A percentile compares a stretch with the other conserved stretches of the same genome.
Evolutionary conservation across 2,329 filamentous ascomycete species (phyloP).

Genomic region (Furcasterigmium furcatum): DNA sequence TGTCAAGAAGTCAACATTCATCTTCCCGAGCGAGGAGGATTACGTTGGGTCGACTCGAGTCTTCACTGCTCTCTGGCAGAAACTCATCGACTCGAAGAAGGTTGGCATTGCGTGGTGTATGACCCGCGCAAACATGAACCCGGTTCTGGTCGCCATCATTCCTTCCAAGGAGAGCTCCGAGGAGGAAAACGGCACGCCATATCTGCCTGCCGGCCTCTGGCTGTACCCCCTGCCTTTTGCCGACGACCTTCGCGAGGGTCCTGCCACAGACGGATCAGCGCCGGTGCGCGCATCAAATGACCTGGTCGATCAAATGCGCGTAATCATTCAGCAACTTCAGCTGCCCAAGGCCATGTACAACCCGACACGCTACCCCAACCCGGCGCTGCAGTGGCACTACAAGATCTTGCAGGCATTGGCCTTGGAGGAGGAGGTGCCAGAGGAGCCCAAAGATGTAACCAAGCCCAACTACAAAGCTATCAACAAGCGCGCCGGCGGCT

Average conservation of each 20-base stretch:
- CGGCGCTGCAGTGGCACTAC: constrained; percentile 95
- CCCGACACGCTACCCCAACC: constrained; percentile 85
- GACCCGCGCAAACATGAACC: constrained; percentile 74
- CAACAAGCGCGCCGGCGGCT: constrained; percentile 78
- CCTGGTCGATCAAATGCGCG: constrained; percentile 78
- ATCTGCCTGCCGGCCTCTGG: constrained; percentile 82
- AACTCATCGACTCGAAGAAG: constrained; percentile 74
- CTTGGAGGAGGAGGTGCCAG: constrained; percentile 85
- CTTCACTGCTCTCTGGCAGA: constrained; percentile 87
- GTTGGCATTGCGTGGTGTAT: constrained; percentile 90
- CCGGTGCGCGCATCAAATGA: constrained; percentile 61
- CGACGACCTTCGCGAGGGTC: constrained; percentile 79
- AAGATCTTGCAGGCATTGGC: constrained; percentile 88
- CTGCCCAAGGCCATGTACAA: constrained; percentile 84
- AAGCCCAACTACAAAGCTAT: constrained; percentile 84
- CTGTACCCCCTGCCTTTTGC: constrained; percentile 83
- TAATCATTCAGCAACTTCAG: constrained; percentile 80
- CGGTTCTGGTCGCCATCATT: constrained; percentile 76
- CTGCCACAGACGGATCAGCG: constrained; percentile 64
- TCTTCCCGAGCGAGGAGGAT: constrained; percentile 89
- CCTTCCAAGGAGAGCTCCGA: constrained; percentile 67
- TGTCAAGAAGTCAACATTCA: constrained; percentile 81
- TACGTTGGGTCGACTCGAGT: constrained; percentile 89
- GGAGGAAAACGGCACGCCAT: constrained; percentile 62
- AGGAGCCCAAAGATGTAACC: constrained; percentile 71